Percentiles rank a stretch among this genome's conserved stretches.
Conservation (phyloP, 768 basidiomycete genomes). For the Lyophyllum decastes region DNA sequence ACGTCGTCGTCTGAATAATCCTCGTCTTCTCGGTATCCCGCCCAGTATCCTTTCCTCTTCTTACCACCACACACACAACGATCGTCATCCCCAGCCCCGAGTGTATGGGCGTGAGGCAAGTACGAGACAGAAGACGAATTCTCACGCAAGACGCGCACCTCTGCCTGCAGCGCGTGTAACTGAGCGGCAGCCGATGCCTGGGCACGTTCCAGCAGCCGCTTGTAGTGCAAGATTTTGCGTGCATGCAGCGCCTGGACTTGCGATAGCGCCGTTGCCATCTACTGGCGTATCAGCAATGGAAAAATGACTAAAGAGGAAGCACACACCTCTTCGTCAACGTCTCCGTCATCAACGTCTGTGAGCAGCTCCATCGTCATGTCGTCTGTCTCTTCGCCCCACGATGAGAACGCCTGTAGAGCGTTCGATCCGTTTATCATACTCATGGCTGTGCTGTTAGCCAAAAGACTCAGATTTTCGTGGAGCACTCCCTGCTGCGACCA, state of each 20-base stretch:
- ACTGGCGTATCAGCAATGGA: neutral
- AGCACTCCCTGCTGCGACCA: conserved; percentile 12
- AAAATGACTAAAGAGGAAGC: neutral
- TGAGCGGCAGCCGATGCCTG: conserved; percentile 81
- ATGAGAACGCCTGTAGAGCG: conserved; percentile 35
- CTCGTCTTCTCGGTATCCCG: conserved; percentile 58
- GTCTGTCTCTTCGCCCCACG: conserved; percentile 49
- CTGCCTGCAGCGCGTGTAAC: conserved; percentile 83
- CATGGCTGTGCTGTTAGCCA: conserved; percentile 13
- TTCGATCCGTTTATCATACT: conserved; percentile 27
- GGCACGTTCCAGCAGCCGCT: conserved; percentile 76
- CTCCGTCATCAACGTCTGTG: conserved; percentile 59
- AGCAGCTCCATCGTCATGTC: conserved; percentile 74
- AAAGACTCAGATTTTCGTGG: neutral
- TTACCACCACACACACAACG: conserved; percentile 60
- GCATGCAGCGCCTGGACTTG: conserved; percentile 43
- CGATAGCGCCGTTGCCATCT: conserved; percentile 43
- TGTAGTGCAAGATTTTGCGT: conserved; percentile 70
- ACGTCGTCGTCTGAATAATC: conserved; percentile 45
- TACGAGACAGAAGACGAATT: conserved; percentile 26
- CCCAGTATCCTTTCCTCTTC: conserved; percentile 70
- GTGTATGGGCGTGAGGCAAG: conserved; percentile 19
- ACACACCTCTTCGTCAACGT: conserved; percentile 72
- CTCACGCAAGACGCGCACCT: conserved; percentile 65
- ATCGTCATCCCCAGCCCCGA: conserved; percentile 27